Base-by-base conservation (phyloP, 139 green algal species). In the Chlamydomonas sp. region DNA sequence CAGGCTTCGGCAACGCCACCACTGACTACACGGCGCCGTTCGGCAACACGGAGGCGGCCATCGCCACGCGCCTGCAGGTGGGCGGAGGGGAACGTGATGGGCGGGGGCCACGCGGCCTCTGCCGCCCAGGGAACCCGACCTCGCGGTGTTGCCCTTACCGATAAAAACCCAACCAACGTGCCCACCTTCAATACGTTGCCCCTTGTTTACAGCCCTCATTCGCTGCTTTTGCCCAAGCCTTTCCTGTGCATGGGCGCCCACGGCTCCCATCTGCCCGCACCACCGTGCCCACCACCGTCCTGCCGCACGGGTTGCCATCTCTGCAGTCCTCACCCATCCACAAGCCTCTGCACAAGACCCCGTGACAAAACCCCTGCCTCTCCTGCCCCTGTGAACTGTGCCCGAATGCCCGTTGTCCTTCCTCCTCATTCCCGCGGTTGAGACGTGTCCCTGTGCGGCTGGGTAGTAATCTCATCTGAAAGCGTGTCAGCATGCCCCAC, bases 11-110 rank as follows among this genome's bases (percentile, higher is more conserved):
- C 16, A 88, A 88, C 63, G 74, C 73, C 63, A 49, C 83, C 49
- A 67, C 62, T 3, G 83, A 88, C 63, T 88, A 88, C 63, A 81
- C 73, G 74, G 74, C 60, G 73, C 83, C 83, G 49, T 88, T 88
- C 69, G 83, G 83, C 62, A 88, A 82, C 73, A 0, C 76, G 74
- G 74, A 88, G 14, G 72, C 73, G 14, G 63, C 83, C 5, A 49
- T 88, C 3, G 72, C 18, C 17, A 75, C 83, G 2, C 63, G 63
- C 31, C 74, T 88, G 2, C 15, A 7, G 83, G 83, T 88, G 31
- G 66, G 66, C 10, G 10, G 10, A 71, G 66, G 10, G 12, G 66
- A 71, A 71, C 10, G 66, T 71, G 12, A 10, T 18, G 12, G 66
- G 12, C 66, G 12, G 66, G 66, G 66, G 66, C 12, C 10, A 71